These are phyloP conservation scores for Trichoderma orchidacearum DNA, from an alignment of 495 filamentous ascomycete species.

Conservation along the genomic window DNA sequence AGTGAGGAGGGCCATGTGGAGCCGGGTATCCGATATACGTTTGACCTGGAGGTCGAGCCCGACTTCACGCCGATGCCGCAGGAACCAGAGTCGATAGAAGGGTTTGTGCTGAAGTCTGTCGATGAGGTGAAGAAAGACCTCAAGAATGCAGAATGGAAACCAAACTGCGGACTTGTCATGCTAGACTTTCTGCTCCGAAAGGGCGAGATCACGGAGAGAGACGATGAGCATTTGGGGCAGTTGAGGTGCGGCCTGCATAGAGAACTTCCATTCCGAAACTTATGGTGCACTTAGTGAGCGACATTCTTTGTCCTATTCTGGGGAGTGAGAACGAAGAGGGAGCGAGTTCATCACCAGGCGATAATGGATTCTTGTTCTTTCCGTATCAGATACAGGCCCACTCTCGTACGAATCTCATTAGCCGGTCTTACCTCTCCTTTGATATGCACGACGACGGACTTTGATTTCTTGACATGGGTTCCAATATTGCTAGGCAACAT, in stretches of 20 bases:
- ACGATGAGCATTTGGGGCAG: not conserved
- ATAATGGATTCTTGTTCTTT: no score
- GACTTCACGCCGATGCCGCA: not conserved
- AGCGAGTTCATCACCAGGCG: no score
- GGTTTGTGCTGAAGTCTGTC: not conserved
- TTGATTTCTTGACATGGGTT: no score
- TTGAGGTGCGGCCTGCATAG: not conserved
- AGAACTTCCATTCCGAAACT: not conserved
- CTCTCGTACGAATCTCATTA: no score
- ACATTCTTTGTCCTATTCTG: not conserved
- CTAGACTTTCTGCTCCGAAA: not conserved
- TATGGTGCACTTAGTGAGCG: not conserved
- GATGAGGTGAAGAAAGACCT: not conserved
- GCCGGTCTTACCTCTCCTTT: no score
- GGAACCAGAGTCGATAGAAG: not conserved
- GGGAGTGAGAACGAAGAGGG: not conserved
- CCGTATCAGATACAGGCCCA: no score
- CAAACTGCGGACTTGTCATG: not conserved
- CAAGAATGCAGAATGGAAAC: not conserved
- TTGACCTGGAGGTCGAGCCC: not conserved
- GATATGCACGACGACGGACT: no score
- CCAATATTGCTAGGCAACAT: no score
- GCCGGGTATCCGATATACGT: not conserved
- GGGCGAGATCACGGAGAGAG: not conserved
- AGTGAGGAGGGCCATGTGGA: not conserved